Base-by-base conservation (phyloP, 257 asterid genomes). In the Agastache rugosa region DNA sequence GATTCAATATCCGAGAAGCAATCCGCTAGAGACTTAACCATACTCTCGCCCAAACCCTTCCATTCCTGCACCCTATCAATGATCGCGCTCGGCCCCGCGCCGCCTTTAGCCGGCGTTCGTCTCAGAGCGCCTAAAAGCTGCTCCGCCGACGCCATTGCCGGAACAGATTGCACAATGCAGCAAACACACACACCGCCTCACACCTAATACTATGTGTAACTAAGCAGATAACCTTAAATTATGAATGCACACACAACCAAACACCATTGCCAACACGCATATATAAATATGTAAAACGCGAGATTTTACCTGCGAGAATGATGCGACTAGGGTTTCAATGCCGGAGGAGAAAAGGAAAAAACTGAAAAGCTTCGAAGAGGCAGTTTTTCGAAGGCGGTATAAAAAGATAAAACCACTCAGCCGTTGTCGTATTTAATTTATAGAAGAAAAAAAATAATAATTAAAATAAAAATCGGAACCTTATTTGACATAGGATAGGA, bases 11-110 rank as follows among this genome's bases (percentile, higher is more conserved):
- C 81, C 19, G 74, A 67, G 63, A 72, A 66, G 59, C 23, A 29
- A 39, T 47, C 77, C 5, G 50, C 74, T 37, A 75, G 68, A 6
- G 79, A 67, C 20, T 62, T 47, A 17, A 71, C 3, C 64, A 82
- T n/a, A 47, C 54, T 75, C 68, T 82, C 83, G 63, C 75, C 76
- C 67, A n/a, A 61, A 50, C 48, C 75, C 34, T 78, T 78, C 83
- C 83, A 76, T 29, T 75, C 77, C 3, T 50, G 63, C 44, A 60
- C 64, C 73, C 55, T 59, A 10, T 71, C 75, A 16, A 71, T 67
- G 66, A 82, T 19, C 55, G 70, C 63, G 14, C 39, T 42, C n/a
- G 81, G 67, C 2, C 44, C 16, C 39, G 39, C 55, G 6, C 23
- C 23, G 10, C 22, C 55, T 10, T 1, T 35, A 53, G 41, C 31